These are phyloP conservation scores for Macrolepiota dolichaula DNA, from an alignment of 768 basidiomycete genomes.

Conservation along the genomic window DNA sequence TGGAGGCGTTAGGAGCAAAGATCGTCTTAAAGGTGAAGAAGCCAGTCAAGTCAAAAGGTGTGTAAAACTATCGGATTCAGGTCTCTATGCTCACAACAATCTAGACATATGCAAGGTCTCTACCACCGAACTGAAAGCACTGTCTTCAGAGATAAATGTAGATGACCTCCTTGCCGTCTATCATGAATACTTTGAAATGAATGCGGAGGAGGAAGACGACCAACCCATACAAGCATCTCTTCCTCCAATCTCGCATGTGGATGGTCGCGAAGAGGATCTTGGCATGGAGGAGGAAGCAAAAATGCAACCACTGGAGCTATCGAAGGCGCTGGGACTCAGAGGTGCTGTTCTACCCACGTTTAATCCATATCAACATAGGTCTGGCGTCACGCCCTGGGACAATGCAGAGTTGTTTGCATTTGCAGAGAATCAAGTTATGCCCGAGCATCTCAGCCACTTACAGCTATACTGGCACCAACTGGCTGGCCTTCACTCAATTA, in stretches of 20 bases:
- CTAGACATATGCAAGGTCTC: not conserved
- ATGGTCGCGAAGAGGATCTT: not conserved
- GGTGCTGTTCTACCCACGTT: not conserved
- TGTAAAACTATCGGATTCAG: not conserved
- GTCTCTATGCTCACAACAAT: not conserved
- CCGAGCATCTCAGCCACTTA: not conserved
- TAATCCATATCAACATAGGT: not conserved
- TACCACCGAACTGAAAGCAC: not conserved
- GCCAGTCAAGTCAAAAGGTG: too few species aligned
- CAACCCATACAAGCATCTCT: not conserved
- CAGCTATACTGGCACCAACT: not conserved
- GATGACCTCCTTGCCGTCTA: not conserved
- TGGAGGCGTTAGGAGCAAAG: not conserved
- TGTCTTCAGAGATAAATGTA: not conserved
- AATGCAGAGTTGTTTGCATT: not conserved
- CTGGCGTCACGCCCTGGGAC: too few species aligned
- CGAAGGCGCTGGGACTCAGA: not conserved
- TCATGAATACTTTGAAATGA: too few species aligned
- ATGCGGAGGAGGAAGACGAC: not conserved
- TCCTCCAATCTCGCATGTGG: not conserved
- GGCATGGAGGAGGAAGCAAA: not conserved
- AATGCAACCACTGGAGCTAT: not conserved
- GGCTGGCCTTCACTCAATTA: conserved; percentile 16
- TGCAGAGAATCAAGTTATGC: not conserved
- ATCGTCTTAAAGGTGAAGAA: not conserved